Evolutionary conservation across 371 early-diverging fungal species (phyloP).

Genomic region (Mortierella sp.): DNA sequence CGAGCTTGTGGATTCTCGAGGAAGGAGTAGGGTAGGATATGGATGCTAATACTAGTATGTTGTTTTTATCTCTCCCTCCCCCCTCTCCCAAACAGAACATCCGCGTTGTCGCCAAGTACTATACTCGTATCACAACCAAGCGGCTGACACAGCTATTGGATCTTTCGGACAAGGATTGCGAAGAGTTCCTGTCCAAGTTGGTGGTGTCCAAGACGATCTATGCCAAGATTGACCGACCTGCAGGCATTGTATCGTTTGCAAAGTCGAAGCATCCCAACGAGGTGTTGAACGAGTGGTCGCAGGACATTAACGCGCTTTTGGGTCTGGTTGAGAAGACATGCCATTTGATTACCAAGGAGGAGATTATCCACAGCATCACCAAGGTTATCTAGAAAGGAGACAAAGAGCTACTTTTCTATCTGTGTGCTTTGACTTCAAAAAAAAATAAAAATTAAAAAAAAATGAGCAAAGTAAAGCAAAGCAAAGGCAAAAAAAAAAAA

Average conservation of each 20-base stretch:
- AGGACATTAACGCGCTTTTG: slow-evolving; percentile 86
- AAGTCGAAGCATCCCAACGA: slow-evolving; percentile 87
- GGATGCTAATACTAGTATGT: background rate
- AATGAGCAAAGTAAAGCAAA: background rate
- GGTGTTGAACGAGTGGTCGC: slow-evolving; percentile 92
- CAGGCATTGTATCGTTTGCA: slow-evolving; percentile 90
- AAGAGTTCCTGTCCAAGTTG: slow-evolving; percentile 90
- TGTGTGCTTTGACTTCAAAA: background rate
- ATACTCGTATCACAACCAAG: slow-evolving; percentile 86
- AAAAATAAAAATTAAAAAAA: background rate
- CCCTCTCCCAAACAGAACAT: slow-evolving; percentile 71
- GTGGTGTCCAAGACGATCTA: slow-evolving; percentile 95
- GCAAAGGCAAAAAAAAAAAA: slow-evolving; percentile 6
- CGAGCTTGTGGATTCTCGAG: background rate
- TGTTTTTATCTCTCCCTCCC: slow-evolving; percentile 7
- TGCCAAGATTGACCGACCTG: slow-evolving; percentile 94
- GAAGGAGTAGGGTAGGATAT: background rate
- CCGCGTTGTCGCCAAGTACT: slow-evolving; percentile 95
- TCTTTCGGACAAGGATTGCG: slow-evolving; percentile 79
- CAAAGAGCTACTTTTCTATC: background rate
- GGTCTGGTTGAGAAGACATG: slow-evolving; percentile 94
- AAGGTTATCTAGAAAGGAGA: slow-evolving; percentile 64
- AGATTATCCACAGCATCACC: slow-evolving; percentile 85
- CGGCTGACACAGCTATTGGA: slow-evolving; percentile 84
- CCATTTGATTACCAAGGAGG: slow-evolving; percentile 97